Percentiles rank a stretch among this genome's conserved stretches.
Evolutionary conservation across 768 basidiomycete genomes (phyloP).

Genomic region (Russula earlei): DNA sequence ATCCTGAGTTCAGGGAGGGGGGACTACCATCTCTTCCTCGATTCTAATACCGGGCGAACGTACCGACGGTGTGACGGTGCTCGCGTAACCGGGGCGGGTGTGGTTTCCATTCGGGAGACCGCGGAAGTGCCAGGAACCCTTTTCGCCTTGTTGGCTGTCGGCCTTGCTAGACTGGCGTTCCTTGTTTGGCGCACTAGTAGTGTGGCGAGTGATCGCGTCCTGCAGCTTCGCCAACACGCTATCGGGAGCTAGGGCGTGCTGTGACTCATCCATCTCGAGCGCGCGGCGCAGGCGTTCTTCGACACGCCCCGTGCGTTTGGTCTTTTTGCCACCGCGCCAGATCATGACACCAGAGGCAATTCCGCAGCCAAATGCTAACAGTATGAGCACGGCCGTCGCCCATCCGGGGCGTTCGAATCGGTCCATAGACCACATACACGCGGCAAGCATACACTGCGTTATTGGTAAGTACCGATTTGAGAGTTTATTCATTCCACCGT

Average conservation of each 20-base stretch:
- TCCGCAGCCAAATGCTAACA: constrained; percentile 64
- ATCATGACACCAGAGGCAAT: constrained; percentile 66
- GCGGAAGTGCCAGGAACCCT: neutral
- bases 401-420: constrained; percentile 60
- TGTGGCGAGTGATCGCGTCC: neutral
- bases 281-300: constrained; percentile 46
- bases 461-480: constrained; percentile 6
- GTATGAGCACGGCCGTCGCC: constrained; percentile 62
- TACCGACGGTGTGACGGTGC: constrained; percentile 1
- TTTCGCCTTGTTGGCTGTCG: neutral
- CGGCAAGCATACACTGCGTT: constrained; percentile 51
- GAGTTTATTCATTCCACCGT: constrained; percentile 1
- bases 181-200: neutral
- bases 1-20: constrained; percentile 12
- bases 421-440: constrained; percentile 74
- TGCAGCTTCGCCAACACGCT: constrained; percentile 5
- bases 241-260: neutral
- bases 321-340: constrained; percentile 60
- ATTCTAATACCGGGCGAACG: constrained; percentile 20
- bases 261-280: constrained; percentile 28
- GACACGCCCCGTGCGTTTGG: constrained; percentile 59
- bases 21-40: constrained; percentile 28
- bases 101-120: neutral
- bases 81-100: neutral
- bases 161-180: neutral